Base-by-base conservation (phyloP, 2,329 filamentous ascomycete genomes). In the Thelonectria rubi region DNA sequence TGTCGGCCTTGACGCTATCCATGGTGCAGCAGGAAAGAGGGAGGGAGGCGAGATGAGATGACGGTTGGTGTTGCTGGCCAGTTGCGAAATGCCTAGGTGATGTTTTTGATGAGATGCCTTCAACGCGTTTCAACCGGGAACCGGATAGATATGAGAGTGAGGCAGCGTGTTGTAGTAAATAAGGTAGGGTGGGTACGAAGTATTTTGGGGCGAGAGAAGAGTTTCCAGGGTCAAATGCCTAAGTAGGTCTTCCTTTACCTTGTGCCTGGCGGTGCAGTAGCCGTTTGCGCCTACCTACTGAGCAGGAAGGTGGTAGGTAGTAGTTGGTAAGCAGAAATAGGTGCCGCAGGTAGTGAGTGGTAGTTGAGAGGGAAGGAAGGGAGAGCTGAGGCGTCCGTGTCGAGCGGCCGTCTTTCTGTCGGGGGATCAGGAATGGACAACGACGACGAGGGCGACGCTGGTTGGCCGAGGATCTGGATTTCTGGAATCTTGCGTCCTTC, bases 381-480 rank as follows among this genome's bases (percentile, higher is more conserved):
- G 51, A 32, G 57, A 63, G 58, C 58, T 14, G 32, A 3, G 11
- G 9, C n/a, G 32, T 12, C 32, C 32, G 32, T 34, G 32, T 34
- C 32, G 32, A 34, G 32, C 32, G 32, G 5, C 32, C 11, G 5
- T 34, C 54, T 62, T 34, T 20, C 14, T 12, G 43, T 47, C 43
- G 43, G 43, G 43, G 53, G 66, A 67, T 53, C 65, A 70, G 69
- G 69, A 72, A 71, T 72, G 68, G 59, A 66, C 56, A 66, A 53
- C 55, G 52, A 61, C 59, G 66, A 63, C 47, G 48, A 50, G 66
- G 26, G 10, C 26, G 45, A 69, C 55, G 65, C 69, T 72, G 69
- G 69, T 71, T 72, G 69, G 69, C 62, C 64, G 62, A 72, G 59
- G 51, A 71, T 71, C 63, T 67, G 65, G 58, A 67, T 63, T 71